Evolutionary conservation across 2,329 filamentous ascomycete species (phyloP).

Genomic region (Ophiostoma himal-ulmi): DNA sequence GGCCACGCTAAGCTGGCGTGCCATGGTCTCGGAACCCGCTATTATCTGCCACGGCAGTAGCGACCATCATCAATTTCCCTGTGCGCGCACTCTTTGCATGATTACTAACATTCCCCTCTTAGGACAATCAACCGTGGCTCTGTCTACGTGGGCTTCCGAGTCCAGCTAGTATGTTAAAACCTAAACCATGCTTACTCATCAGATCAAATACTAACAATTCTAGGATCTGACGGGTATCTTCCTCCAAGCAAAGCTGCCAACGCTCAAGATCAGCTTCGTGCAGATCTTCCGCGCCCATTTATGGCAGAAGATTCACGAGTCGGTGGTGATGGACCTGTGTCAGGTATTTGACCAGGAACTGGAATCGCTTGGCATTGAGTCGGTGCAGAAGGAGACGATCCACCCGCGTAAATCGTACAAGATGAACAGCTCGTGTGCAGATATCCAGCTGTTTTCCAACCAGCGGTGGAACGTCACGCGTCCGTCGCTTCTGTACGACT

Average conservation of each 20-base stretch:
- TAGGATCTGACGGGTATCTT: conserved; percentile 92
- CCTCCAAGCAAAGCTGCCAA: conserved; percentile 97
- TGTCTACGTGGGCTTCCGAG: conserved; percentile 98
- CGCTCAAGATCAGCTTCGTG: conserved; percentile 93
- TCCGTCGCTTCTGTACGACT: conserved; percentile 89
- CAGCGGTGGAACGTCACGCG: conserved; percentile 99
- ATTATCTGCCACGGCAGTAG: background rate
- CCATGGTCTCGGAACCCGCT: background rate
- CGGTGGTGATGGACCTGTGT: conserved; percentile 96
- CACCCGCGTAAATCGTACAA: conserved; percentile 99
- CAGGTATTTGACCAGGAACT: conserved; percentile 98
- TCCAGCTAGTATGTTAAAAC: conserved; percentile 56
- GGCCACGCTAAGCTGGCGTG: background rate
- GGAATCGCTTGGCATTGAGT: conserved; percentile 91
- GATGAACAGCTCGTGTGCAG: conserved; percentile 99
- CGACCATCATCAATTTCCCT: too few relatives aligned
- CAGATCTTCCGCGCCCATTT: conserved; percentile 99
- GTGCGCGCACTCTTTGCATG: too few relatives aligned
- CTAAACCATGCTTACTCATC: background rate
- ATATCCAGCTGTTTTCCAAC: conserved; percentile 92
- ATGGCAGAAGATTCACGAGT: conserved; percentile 99
- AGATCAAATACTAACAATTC: background rate
- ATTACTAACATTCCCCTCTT: background rate
- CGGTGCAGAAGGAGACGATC: conserved; percentile 97
- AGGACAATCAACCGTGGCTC: conserved; percentile 85